These are phyloP conservation scores for Prunus salicina DNA, from an alignment of 306 rosid genomes.

Conservation along the genomic window DNA sequence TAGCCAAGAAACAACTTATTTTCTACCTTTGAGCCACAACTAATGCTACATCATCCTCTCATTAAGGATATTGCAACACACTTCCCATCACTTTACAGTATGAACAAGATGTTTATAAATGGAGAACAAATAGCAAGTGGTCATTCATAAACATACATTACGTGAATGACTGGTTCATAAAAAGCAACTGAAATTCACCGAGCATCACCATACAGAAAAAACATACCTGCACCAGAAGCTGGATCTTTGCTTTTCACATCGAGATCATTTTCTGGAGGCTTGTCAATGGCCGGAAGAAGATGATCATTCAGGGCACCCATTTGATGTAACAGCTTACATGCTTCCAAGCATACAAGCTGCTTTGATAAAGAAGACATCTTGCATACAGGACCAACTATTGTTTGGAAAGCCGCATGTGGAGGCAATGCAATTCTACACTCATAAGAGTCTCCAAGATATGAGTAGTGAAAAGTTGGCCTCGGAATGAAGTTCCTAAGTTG, in stretches of 20 bases:
- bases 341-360: constrained; percentile 87
- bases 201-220: neutral
- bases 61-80: neutral
- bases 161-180: neutral
- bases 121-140: neutral
- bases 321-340: constrained; percentile 85
- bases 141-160: neutral
- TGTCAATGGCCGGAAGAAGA: constrained; percentile 60
- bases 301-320: constrained; percentile 77
- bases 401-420: constrained; percentile 73
- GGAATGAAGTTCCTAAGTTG: constrained; percentile 51
- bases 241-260: constrained; percentile 44
- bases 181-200: neutral
- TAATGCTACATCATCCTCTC: neutral
- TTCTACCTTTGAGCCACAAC: neutral
- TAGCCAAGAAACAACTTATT: neutral
- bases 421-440: constrained; percentile 64
- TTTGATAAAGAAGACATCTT: constrained; percentile 53
- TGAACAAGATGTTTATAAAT: neutral
- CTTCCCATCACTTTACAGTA: neutral
- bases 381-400: constrained; percentile 60
- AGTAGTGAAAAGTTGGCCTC: constrained; percentile 51
- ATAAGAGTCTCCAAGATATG: constrained; percentile 41
- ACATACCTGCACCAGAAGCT: constrained; percentile 62
- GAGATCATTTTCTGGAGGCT: constrained; percentile 34